Percentiles rank a stretch among this genome's conserved stretches.
These are phyloP conservation scores for Melanopsichium pennsylvanicum DNA, from an alignment of 1,284 basidiomycete species.

Conservation along the genomic window DNA sequence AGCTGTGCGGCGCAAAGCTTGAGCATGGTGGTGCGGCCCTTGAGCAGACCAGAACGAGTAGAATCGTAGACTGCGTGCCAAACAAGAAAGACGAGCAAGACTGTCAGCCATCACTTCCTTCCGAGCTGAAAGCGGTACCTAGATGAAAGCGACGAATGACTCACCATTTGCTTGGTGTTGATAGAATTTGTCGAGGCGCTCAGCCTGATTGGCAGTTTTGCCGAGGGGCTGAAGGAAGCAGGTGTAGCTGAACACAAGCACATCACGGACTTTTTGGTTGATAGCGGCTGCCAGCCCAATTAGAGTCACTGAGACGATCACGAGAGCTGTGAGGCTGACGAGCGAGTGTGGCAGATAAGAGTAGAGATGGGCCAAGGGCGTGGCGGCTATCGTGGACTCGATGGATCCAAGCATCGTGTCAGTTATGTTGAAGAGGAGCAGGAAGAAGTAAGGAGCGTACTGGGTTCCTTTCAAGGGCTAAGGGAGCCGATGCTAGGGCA, in stretches of 20 bases:
- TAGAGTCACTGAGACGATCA: slow-evolving; percentile 19
- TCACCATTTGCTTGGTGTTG: slow-evolving; percentile 61
- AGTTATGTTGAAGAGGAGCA: background rate
- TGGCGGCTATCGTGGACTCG: slow-evolving; percentile 16
- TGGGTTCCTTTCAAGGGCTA: too few species aligned
- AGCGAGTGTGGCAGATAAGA: slow-evolving; percentile 20
- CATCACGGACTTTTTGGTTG: slow-evolving; percentile 44
- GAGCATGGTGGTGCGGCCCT: slow-evolving; percentile 64
- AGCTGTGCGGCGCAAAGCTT: slow-evolving; percentile 76
- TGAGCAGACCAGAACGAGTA: slow-evolving; percentile 61
- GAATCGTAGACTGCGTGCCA: slow-evolving; percentile 59
- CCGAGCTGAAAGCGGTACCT: too few species aligned
- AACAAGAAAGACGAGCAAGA: background rate
- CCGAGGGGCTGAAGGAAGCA: slow-evolving; percentile 65
- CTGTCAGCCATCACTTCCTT: too few species aligned
- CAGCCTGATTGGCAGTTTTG: slow-evolving; percentile 60
- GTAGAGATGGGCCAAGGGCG: slow-evolving; percentile 39
- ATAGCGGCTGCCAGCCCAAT: slow-evolving; percentile 39
- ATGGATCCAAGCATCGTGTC: slow-evolving; percentile 21
- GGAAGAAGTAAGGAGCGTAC: background rate
- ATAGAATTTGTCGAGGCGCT: slow-evolving; percentile 64
- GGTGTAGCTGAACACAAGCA: slow-evolving; percentile 61
- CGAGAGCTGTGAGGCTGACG: slow-evolving; percentile 23
- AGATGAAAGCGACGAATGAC: too few species aligned
- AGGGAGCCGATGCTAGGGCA: too few species aligned